These are phyloP conservation scores for Hymenoscyphus linearis DNA, from an alignment of 2,329 filamentous ascomycete species.

Conservation along the genomic window DNA sequence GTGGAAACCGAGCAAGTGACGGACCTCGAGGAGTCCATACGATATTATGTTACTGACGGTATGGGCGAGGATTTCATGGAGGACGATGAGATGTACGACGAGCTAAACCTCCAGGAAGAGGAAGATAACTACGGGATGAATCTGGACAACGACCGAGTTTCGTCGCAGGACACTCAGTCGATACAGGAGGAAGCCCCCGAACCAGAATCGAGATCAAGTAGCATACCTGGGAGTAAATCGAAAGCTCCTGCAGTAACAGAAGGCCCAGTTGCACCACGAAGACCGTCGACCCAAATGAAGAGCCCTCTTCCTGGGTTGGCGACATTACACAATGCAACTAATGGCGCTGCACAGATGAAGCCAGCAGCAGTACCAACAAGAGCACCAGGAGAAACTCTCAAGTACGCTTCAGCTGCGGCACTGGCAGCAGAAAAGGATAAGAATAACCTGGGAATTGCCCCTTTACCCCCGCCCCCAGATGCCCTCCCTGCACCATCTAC, in stretches of 20 bases:
- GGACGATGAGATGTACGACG: slow-evolving; percentile 93
- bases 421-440: slow-evolving; percentile 89
- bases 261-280: slow-evolving; percentile 51
- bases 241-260: slow-evolving; percentile 55
- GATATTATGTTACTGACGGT: slow-evolving; percentile 90
- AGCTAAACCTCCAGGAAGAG: slow-evolving; percentile 86
- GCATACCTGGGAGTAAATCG: slow-evolving; percentile 41
- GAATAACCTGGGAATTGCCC: slow-evolving; percentile 86
- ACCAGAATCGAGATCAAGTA: slow-evolving; percentile 41
- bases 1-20: slow-evolving; percentile 83
- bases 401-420: slow-evolving; percentile 94
- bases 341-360: slow-evolving; percentile 72
- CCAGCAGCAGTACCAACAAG: slow-evolving; percentile 81
- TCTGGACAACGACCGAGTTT: slow-evolving; percentile 76
- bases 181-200: slow-evolving; percentile 78
- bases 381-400: slow-evolving; percentile 82
- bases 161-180: slow-evolving; percentile 93
- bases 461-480: slow-evolving; percentile 83
- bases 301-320: slow-evolving; percentile 90
- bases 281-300: slow-evolving; percentile 86
- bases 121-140: slow-evolving; percentile 81
- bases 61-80: slow-evolving; percentile 87
- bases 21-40: slow-evolving; percentile 85
- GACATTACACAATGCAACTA: slow-evolving; percentile 72
- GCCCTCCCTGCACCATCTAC: slow-evolving; percentile 45